These are phyloP conservation scores for Cercophora scortea DNA, from an alignment of 495 filamentous ascomycete genomes.

Conservation along the genomic window DNA sequence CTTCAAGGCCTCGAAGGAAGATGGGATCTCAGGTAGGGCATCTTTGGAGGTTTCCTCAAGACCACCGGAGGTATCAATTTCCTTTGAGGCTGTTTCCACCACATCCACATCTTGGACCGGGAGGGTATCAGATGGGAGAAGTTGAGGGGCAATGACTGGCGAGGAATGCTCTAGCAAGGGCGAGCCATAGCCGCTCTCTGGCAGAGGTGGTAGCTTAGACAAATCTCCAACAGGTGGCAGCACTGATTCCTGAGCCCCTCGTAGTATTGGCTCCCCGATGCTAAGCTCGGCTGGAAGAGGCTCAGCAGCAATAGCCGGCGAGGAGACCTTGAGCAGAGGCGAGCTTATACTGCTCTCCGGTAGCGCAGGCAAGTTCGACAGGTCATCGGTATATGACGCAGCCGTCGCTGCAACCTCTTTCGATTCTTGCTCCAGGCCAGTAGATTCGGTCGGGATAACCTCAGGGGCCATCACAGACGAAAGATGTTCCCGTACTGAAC, in stretches of 20 bases:
- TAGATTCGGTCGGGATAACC: no score
- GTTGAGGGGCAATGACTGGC: not conserved
- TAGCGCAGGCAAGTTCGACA: not conserved
- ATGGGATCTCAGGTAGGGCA: not conserved
- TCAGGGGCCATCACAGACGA: not conserved
- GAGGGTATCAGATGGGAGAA: not conserved
- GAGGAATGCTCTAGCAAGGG: not conserved
- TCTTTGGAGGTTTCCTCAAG: not conserved
- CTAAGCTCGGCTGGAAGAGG: not conserved
- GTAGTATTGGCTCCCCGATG: no score
- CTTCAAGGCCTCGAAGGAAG: no score
- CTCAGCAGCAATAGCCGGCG: not conserved
- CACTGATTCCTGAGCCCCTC: no score
- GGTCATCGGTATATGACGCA: not conserved
- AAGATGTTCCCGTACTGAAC: not conserved
- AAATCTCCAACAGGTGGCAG: not conserved
- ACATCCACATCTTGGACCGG: no score
- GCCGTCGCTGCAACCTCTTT: no score
- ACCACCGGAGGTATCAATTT: no score
- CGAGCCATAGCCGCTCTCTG: conserved; percentile 8
- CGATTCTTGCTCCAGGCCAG: no score
- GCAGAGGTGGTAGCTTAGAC: conserved; percentile 5
- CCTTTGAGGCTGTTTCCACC: no score
- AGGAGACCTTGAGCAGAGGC: not conserved
- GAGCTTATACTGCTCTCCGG: not conserved